phyloP scores from a whole-genome alignment of 768 basidiomycete species.

The Leccinum subgranulosum region DNA sequence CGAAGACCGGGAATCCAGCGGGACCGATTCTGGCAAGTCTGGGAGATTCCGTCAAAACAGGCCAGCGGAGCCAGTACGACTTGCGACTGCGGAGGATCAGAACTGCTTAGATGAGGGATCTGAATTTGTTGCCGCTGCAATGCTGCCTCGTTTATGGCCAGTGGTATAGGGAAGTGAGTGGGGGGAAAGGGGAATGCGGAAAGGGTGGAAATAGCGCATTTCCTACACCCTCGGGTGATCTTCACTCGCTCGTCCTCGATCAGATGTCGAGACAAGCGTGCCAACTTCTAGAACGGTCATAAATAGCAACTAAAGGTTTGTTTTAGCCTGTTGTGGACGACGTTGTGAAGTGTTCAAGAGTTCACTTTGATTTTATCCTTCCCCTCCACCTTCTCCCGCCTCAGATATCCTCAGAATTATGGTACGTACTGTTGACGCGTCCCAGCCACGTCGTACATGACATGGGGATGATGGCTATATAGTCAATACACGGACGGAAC shows the following conservation, averaged over 20 bases:
- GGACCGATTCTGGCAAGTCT: slow-evolving; percentile 7
- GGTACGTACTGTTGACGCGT: slow-evolving; percentile 22
- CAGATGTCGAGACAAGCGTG: no score
- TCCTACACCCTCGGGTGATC: no score
- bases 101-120: slow-evolving; percentile 22
- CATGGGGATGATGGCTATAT: neutral
- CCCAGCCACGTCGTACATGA: neutral
- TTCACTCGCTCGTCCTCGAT: no score
- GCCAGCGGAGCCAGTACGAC: neutral
- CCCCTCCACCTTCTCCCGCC: neutral
- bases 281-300: no score
- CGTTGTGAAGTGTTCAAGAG: neutral
- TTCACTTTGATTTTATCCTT: slow-evolving; percentile 6
- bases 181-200: slow-evolving; percentile 75
- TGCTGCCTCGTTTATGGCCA: slow-evolving; percentile 28
- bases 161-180: slow-evolving; percentile 66
- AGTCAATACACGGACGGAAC: slow-evolving; percentile 50
- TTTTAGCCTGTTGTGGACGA: no score
- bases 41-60: slow-evolving; percentile 22
- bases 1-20: slow-evolving; percentile 2
- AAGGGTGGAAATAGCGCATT: slow-evolving; percentile 23
- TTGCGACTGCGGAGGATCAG: slow-evolving; percentile 8
- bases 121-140: slow-evolving; percentile 25
- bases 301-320: no score
- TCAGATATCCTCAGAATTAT: slow-evolving; percentile 16